Conservation (phyloP, 305 asterid species). For the Fraxinus sp. region DNA sequence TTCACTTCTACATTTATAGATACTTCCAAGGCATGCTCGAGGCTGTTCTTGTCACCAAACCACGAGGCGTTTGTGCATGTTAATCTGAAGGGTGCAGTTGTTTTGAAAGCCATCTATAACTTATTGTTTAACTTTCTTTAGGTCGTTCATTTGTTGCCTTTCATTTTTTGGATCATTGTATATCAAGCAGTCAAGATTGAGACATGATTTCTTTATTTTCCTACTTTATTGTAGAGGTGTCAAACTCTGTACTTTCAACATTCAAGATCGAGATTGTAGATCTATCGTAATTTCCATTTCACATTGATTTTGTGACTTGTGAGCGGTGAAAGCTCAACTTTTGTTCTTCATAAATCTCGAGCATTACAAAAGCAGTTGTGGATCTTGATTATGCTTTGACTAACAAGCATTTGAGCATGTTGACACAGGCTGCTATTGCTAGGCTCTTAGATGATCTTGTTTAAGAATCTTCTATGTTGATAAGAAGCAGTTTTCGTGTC, state of each 20-base stretch:
- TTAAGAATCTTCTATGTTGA: no score
- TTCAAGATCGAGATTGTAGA: background rate
- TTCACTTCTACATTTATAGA: constrained; percentile 38
- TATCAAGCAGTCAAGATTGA: constrained; percentile 27
- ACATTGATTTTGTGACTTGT: constrained; percentile 15
- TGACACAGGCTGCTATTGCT: no score
- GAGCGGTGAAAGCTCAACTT: constrained; percentile 14
- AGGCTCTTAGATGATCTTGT: no score
- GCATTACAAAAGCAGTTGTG: constrained; percentile 11
- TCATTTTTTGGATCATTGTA: constrained; percentile 36
- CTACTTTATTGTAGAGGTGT: background rate
- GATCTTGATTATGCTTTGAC: background rate
- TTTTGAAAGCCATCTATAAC: constrained; percentile 24
- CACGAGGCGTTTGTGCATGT: constrained; percentile 85
- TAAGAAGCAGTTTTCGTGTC: background rate
- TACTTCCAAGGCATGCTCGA: constrained; percentile 87
- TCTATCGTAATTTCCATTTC: constrained; percentile 20
- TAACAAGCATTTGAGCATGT: background rate
- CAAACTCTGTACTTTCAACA: constrained; percentile 17
- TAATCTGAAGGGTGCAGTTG: constrained; percentile 33
- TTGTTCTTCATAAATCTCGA: constrained; percentile 8
- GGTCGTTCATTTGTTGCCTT: constrained; percentile 32
- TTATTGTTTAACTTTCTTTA: constrained; percentile 22
- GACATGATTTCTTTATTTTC: constrained; percentile 20
- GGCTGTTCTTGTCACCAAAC: constrained; percentile 67